phyloP scores from a whole-genome alignment of 495 filamentous ascomycete genomes.

The Podospora australis region DNA sequence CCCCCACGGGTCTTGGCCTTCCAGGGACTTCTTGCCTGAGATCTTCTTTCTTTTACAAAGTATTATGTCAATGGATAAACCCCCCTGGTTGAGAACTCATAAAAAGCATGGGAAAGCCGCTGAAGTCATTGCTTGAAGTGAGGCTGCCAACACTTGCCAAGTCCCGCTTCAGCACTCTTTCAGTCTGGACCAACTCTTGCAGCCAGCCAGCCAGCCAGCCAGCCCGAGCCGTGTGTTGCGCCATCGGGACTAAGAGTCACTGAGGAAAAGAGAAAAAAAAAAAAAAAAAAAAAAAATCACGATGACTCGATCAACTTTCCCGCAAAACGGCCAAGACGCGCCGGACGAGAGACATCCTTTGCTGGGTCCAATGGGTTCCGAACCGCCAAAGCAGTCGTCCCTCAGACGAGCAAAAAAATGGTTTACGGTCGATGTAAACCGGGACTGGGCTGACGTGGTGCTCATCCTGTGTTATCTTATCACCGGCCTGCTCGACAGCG shows the following conservation, averaged over 20 bases:
- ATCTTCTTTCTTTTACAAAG: too few relatives aligned
- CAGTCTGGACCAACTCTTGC: too few relatives aligned
- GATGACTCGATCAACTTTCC: neutral
- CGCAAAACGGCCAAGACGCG: neutral
- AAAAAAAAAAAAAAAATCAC: neutral
- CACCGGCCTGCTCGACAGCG: constrained; percentile 67
- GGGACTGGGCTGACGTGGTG: constrained; percentile 52
- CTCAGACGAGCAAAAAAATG: constrained; percentile 15
- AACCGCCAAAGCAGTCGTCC: constrained; percentile 10
- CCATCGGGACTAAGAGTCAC: too few relatives aligned
- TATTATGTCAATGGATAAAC: too few relatives aligned
- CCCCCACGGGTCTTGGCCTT: too few relatives aligned
- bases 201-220: too few relatives aligned
- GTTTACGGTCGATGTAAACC: constrained; percentile 44
- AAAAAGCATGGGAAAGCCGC: too few relatives aligned
- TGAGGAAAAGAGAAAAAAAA: neutral
- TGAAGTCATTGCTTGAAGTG: too few relatives aligned
- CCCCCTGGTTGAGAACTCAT: too few relatives aligned
- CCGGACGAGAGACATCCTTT: constrained; percentile 40
- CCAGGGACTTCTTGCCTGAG: too few relatives aligned
- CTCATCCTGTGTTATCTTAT: constrained; percentile 64
- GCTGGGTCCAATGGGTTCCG: constrained; percentile 15
- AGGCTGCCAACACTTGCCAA: too few relatives aligned
- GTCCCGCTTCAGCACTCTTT: neutral
- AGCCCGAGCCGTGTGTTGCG: too few relatives aligned